Percentiles rank a stretch among this genome's conserved stretches.
Evolutionary conservation across 768 basidiomycete genomes (phyloP).

Genomic region (Xanthoconium stramineum): DNA sequence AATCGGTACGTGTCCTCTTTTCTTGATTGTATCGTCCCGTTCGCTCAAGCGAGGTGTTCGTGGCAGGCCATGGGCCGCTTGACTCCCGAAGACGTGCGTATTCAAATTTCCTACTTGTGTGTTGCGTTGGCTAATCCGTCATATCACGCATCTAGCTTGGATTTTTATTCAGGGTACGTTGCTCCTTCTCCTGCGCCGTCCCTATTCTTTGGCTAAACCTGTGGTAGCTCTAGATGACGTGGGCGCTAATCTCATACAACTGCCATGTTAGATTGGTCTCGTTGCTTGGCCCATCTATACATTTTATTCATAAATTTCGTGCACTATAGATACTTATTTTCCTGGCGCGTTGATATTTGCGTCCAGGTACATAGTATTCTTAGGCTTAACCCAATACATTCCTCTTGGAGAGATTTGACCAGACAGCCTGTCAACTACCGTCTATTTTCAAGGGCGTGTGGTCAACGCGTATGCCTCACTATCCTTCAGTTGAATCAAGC

Average conservation of each 20-base stretch:
- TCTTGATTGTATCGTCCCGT: not conserved
- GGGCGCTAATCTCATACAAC: not conserved
- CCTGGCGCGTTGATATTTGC: too few species aligned
- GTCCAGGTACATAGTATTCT: too few species aligned
- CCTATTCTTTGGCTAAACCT: not conserved
- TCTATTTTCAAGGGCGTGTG: too few species aligned
- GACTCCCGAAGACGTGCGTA: conserved; percentile 75
- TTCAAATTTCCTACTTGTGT: not conserved
- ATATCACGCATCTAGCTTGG: conserved; percentile 31
- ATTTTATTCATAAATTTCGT: too few species aligned
- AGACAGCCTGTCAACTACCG: too few species aligned
- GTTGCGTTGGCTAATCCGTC: conserved; percentile 3
- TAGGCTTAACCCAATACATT: too few species aligned
- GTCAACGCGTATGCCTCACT: too few species aligned
- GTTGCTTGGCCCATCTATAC: too few species aligned
- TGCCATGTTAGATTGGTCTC: not conserved
- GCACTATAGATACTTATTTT: too few species aligned
- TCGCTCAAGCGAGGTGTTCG: conserved; percentile 7
- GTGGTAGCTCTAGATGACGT: conserved; percentile 17
- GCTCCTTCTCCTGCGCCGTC: not conserved
- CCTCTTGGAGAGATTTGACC: too few species aligned
- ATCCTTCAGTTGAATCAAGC: too few species aligned
- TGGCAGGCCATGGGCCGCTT: conserved; percentile 85
- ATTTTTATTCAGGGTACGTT: conserved; percentile 46
- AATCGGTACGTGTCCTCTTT: conserved; percentile 50